Evolutionary conservation across 2,329 filamentous ascomycete genomes (phyloP), one percentile per base, ranked within the genome.

Genomic region (Pseudogymnoascus sp.): DNA sequence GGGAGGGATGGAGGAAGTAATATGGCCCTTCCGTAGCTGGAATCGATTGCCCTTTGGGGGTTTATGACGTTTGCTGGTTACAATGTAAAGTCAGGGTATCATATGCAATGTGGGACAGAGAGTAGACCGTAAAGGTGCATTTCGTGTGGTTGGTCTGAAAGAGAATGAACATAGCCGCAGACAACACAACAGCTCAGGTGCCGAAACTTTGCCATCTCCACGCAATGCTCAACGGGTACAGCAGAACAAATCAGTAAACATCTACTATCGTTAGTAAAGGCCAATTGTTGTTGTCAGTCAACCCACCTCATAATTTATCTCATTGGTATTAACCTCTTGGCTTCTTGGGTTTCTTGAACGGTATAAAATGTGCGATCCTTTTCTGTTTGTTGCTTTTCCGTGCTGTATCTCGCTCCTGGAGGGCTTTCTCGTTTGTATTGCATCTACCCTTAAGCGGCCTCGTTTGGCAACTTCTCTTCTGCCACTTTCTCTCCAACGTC

Each of bases 401-500:
- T 38, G 34, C 1, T 37, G 6, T 9, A 16, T 36, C 11, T n/a
- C 2, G 21, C 2, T 23, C 21, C 21, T 23, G 21, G 2, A 23
- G 21, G 21, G 21, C 21, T 23, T 23, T 25, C 2, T 25, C n/a
- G n/a, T 21, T 5, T 12, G 21, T 21, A 18, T 36, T 60, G 28
- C 5, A 11, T 14, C 23, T 59, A 6, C 9, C 21, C 7, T 53
- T 6, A 65, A 61, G 69, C 59, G 68, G 70, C 40, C 49, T 38
- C 37, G 9, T 12, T 3, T 11, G 31, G 4, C 31, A 28, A 28
- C 7, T 65, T 6, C 69, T 69, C 23, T 66, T 68, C 69, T 69
- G 70, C 59, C 66, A 62, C 63, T 70, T 68, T 18, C 34, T 49
- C 12, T 66, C 66, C 36, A 65, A 68, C 8, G 63, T 65, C 4